phyloP scores from a whole-genome alignment of 768 basidiomycete genomes.

The Peribolospora kevripleyi region DNA sequence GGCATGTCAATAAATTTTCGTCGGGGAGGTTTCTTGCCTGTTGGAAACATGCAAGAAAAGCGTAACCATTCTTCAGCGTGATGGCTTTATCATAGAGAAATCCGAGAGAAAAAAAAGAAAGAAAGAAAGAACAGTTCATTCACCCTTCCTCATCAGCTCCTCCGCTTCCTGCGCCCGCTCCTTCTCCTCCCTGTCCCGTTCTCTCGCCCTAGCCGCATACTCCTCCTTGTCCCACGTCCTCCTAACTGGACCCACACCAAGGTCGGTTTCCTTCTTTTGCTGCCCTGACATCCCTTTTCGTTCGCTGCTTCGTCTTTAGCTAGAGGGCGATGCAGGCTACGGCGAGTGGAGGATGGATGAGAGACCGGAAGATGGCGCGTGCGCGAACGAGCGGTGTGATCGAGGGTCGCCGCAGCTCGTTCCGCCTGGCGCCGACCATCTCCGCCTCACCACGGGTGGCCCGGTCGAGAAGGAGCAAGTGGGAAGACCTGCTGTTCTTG shows the following conservation, averaged over 20 bases:
- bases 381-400: no score
- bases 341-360: no score
- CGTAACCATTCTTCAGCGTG: neutral
- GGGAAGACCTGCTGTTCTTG: no score
- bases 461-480: no score
- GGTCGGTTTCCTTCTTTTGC: no score
- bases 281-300: no score
- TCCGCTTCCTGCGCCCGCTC: constrained; percentile 71
- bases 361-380: no score
- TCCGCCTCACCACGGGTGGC: no score
- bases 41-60: neutral
- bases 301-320: no score
- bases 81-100: neutral
- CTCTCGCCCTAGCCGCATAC: constrained; percentile 54
- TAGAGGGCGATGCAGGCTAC: no score
- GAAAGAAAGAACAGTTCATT: constrained; percentile 2
- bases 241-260: constrained; percentile 17
- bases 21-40: constrained; percentile 41
- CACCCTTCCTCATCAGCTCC: constrained; percentile 60
- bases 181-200: constrained; percentile 44
- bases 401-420: no score
- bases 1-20: constrained; percentile 40
- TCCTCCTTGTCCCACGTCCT: constrained; percentile 92
- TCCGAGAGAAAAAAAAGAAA: neutral
- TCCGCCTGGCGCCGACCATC: no score